phyloP scores from a whole-genome alignment of 2,329 filamentous ascomycete species.

The Venturia pyrina region DNA sequence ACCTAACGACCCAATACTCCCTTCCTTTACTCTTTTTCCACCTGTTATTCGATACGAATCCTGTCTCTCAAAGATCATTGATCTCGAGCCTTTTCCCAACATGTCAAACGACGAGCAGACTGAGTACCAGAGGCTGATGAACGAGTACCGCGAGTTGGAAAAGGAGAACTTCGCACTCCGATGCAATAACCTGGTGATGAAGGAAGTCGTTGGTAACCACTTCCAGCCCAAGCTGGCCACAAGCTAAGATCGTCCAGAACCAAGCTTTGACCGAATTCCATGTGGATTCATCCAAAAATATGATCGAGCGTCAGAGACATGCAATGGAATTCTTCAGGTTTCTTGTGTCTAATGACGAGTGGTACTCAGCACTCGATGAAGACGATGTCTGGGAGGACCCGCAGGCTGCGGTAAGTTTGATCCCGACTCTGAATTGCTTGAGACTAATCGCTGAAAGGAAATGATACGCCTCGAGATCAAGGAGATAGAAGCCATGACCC shows the following conservation, averaged over 20 bases:
- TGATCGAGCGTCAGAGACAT: background rate
- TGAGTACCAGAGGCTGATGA: background rate
- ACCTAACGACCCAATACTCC: background rate
- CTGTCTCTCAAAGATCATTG: background rate
- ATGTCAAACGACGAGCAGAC: background rate
- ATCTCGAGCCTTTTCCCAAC: background rate
- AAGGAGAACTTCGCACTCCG: background rate
- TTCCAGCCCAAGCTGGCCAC: background rate
- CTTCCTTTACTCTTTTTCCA: background rate
- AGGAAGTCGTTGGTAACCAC: background rate
- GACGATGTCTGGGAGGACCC: background rate
- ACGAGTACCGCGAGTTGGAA: background rate
- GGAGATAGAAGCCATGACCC: background rate
- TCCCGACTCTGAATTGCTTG: background rate
- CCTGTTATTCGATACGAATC: background rate
- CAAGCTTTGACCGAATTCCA: background rate
- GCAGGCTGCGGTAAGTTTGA: background rate
- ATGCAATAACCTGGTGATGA: background rate
- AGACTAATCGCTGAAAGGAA: background rate
- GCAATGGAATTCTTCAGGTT: background rate
- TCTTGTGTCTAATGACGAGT: background rate
- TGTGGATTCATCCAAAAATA: background rate
- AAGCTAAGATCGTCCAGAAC: background rate
- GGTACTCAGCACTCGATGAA: background rate
- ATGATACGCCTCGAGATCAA: background rate